A percentile compares a stretch with the other conserved stretches of the same genome.
phyloP scores from a whole-genome alignment of 2,329 filamentous ascomycete species.

The Colletotrichum lini region DNA sequence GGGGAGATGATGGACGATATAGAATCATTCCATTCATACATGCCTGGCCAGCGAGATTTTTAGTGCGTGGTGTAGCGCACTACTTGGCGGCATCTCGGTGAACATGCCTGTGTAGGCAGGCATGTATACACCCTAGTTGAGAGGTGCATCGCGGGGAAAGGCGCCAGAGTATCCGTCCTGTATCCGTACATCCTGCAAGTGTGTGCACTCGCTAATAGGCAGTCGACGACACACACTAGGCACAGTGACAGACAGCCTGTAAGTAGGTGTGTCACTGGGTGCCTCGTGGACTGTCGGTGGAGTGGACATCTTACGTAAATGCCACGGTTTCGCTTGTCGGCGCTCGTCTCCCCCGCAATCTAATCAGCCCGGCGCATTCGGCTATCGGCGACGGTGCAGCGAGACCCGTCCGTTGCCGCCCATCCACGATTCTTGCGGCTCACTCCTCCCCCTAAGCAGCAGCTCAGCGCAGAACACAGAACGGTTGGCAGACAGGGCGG shows the following conservation, averaged over 20 bases:
- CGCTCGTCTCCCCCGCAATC: constrained; percentile 27
- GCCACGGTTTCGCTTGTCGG: constrained; percentile 19
- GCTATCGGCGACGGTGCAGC: constrained; percentile 41
- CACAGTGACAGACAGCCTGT: too few species aligned
- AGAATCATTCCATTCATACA: too few species aligned
- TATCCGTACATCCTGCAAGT: too few species aligned
- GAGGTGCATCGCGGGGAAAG: constrained; percentile 12
- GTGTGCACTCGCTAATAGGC: too few species aligned
- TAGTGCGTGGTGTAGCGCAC: neutral
- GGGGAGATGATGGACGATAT: neutral
- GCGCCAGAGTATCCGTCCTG: neutral
- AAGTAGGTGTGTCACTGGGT: too few species aligned
- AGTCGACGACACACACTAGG: too few species aligned
- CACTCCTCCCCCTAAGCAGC: neutral
- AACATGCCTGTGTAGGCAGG: too few species aligned
- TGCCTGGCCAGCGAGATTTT: neutral
- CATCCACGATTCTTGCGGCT: neutral
- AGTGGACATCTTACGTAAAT: constrained; percentile 1
- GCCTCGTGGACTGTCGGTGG: too few species aligned
- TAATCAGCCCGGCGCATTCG: constrained; percentile 1
- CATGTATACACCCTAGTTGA: neutral
- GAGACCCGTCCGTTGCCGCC: constrained; percentile 39
- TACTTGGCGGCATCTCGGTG: neutral
- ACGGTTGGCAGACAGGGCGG: constrained; percentile 23
- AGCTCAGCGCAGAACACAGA: neutral